Evolutionary conservation across 306 rosid species (phyloP), one percentile per base, ranked within the genome.

Genomic region (Vigna trinervia): DNA sequence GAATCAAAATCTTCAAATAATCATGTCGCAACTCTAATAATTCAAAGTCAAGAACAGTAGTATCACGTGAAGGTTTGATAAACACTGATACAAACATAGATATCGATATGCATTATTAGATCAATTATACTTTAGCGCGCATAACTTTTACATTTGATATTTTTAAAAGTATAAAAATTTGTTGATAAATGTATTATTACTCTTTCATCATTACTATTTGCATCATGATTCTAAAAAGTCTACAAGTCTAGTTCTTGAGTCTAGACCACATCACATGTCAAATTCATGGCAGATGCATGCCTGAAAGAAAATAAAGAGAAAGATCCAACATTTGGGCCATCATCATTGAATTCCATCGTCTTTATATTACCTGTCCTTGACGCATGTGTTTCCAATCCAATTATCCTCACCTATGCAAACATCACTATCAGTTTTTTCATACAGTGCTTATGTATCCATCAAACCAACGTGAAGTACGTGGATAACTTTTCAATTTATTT

Each of bases 21-120:
- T 47, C 48, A 5, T 13, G 4, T 48, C 43, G 14, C 7, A 22
- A 1, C 10, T 46, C 57, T 26, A 48, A 69, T 6, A 36, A 15
- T 69, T 46, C 41, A 47, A 68, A 48, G n/a, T 48, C 8, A 47
- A 46, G 5, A 69, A 69, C 74, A 69, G 28, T 48, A 69, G 15
- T 15, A 26, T 69, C 74, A 26, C n/a, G 45, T 28, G 45, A 69
- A 28, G 1, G 5, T 69, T 14, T 19, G 56, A 67, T 6, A 6
- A 45, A 3, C 5, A 26, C 0, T 0, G 15, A 12, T 43, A 53
- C 11, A 30, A 65, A 20, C 7, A 0, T 2, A 36, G 69, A 36
- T 15, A 61, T n/a, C 15, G 1, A 65, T 5, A 39, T 17, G 32
- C 23, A 61, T n/a, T 34, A 26, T n/a, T 34, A 26, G 3, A 26